Conservation (phyloP, 106 monocot genomes). For the Allium sativum region DNA sequence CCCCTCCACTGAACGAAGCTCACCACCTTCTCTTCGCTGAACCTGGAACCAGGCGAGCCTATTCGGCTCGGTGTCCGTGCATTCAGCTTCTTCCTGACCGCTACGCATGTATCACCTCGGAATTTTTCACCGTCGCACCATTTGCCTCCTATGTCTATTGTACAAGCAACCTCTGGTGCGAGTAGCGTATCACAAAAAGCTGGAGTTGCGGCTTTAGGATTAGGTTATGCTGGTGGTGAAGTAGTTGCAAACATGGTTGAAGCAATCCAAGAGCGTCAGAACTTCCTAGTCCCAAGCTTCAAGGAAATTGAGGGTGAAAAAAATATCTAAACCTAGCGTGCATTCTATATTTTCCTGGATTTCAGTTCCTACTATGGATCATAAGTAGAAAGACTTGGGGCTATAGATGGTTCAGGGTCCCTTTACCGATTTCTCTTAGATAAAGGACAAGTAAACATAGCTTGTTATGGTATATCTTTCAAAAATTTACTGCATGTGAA, state of each 20-base stretch:
- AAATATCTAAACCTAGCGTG: conserved; percentile 86
- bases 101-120: too few relatives aligned
- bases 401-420: conserved; percentile 50
- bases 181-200: conserved; percentile 91
- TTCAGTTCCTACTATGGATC: conserved; percentile 74
- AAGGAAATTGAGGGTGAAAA: conserved; percentile 58
- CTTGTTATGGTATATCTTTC: too few relatives aligned
- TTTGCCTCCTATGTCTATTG: too few relatives aligned
- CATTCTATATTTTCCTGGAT: conserved; percentile 81
- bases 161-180: conserved; percentile 69
- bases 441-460: conserved; percentile 46
- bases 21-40: too few relatives aligned
- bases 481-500: too few relatives aligned
- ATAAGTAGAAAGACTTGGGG: conserved; percentile 64
- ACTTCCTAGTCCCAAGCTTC: conserved; percentile 62
- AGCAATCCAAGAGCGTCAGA: conserved; percentile 63
- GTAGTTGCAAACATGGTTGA: conserved; percentile 69
- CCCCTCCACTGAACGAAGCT: too few relatives aligned
- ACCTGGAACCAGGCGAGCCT: too few relatives aligned
- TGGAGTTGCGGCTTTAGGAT: conserved; percentile 58
- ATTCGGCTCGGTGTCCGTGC: too few relatives aligned
- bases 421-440: conserved; percentile 66
- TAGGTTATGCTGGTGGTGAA: conserved; percentile 85
- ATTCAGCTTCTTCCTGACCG: too few relatives aligned
- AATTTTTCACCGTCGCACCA: too few relatives aligned